Evolutionary conservation across 2,329 filamentous ascomycete genomes (phyloP).

Genomic region (Paracoccidioides lutzii): DNA sequence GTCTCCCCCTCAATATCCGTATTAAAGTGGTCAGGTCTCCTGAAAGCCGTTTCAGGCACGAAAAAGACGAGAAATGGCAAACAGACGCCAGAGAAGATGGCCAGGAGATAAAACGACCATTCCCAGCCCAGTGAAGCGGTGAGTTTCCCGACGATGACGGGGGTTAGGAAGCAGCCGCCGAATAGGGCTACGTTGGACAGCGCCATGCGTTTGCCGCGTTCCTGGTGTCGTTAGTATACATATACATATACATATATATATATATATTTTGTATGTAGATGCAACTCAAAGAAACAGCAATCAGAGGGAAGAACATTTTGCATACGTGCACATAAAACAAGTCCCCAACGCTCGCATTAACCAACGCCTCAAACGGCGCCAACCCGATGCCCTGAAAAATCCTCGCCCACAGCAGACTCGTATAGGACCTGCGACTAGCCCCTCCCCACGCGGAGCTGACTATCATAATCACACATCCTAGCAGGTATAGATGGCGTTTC

Average conservation of each 20-base stretch:
- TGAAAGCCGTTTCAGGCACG: slow-evolving; percentile 74
- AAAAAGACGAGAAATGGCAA: slow-evolving; percentile 63
- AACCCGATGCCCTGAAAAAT: slow-evolving; percentile 76
- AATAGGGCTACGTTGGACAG: slow-evolving; percentile 59
- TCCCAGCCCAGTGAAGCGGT: slow-evolving; percentile 62
- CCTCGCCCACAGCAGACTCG: slow-evolving; percentile 61
- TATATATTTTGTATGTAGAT: neutral
- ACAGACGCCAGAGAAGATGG: slow-evolving; percentile 63
- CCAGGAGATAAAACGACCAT: slow-evolving; percentile 80
- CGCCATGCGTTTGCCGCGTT: slow-evolving; percentile 78
- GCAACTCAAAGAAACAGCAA: neutral
- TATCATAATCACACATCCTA: slow-evolving; percentile 63
- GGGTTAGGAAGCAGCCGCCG: slow-evolving; percentile 62
- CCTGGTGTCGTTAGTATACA: slow-evolving; percentile 27
- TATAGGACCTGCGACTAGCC: slow-evolving; percentile 52
- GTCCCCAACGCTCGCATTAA: slow-evolving; percentile 82
- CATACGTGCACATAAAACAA: slow-evolving; percentile 76
- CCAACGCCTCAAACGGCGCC: slow-evolving; percentile 78
- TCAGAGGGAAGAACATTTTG: slow-evolving; percentile 4
- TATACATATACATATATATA: neutral
- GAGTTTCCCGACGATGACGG: slow-evolving; percentile 82
- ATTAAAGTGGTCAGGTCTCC: slow-evolving; percentile 53
- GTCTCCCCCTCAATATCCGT: slow-evolving; percentile 46
- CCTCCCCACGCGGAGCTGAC: slow-evolving; percentile 68
- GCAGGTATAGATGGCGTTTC: slow-evolving; percentile 74